These are phyloP conservation scores for Melastoma candidum DNA, from an alignment of 441 rosid species.

Conservation along the genomic window DNA sequence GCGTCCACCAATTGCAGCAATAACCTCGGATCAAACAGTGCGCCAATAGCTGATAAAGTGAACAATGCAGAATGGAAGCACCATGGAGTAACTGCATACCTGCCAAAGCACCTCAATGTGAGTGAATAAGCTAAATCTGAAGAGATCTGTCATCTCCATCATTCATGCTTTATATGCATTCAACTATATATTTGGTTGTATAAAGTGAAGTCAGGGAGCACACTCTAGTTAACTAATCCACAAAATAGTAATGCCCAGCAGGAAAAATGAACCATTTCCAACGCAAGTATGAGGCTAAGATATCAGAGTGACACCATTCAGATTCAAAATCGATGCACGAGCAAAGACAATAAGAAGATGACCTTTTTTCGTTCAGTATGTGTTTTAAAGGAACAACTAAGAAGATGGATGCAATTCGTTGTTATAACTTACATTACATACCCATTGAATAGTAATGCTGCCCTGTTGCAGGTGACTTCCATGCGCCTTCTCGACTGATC, in stretches of 20 bases:
- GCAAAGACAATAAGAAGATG: too few species aligned
- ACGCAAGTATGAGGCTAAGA: too few species aligned
- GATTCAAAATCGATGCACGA: too few species aligned
- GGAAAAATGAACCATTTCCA: too few species aligned
- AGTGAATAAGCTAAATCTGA: slow-evolving; percentile 1
- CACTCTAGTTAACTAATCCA: too few species aligned
- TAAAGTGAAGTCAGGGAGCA: too few species aligned
- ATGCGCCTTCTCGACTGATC: slow-evolving; percentile 23
- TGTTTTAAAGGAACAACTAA: slow-evolving; percentile 2
- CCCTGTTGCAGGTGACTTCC: slow-evolving; percentile 43
- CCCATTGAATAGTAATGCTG: slow-evolving; percentile 6
- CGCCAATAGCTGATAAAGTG: slow-evolving; percentile 14
- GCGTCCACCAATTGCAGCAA: slow-evolving; percentile 16
- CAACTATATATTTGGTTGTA: too few species aligned
- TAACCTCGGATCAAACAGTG: slow-evolving; percentile 10
- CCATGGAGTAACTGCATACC: slow-evolving; percentile 11
- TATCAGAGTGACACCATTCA: too few species aligned
- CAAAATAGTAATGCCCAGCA: too few species aligned
- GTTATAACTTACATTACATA: neutral
- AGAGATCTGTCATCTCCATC: too few species aligned
- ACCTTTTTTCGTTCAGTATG: too few species aligned
- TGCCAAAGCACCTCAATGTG: slow-evolving; percentile 1
- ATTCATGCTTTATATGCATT: too few species aligned
- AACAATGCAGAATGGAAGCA: slow-evolving; percentile 24
- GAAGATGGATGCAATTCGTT: neutral